Percentiles rank a stretch among this genome's conserved stretches.
These are phyloP conservation scores for Solanum dulcamara DNA, from an alignment of 257 asterid species.

Conservation along the genomic window DNA sequence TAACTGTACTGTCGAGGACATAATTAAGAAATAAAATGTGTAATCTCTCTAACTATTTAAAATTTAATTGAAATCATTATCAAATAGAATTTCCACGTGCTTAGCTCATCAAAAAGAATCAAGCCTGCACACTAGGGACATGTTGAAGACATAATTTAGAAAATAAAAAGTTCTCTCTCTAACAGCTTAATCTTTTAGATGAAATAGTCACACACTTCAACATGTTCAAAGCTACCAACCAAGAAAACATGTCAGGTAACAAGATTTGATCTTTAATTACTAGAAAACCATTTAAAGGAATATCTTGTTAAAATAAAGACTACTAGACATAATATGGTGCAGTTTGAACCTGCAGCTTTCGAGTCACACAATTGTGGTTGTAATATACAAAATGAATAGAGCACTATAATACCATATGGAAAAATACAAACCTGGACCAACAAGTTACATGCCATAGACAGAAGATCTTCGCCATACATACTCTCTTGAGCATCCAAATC, in stretches of 20 bases:
- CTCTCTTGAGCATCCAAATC: slow-evolving; percentile 80
- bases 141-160: not conserved
- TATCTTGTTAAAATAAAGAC: not conserved
- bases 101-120: not conserved
- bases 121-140: not conserved
- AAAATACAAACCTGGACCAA: slow-evolving; percentile 74
- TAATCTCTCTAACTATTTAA: not conserved
- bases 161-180: not conserved
- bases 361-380: not conserved
- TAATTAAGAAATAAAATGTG: not conserved
- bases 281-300: not conserved
- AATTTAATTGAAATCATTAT: not conserved
- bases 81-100: not conserved
- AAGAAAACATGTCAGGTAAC: not conserved
- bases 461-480: slow-evolving; percentile 92
- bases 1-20: not conserved
- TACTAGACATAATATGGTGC: not conserved
- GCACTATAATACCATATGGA: not conserved
- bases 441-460: slow-evolving; percentile 66
- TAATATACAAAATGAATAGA: not conserved
- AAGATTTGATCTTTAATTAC: not conserved
- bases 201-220: not conserved
- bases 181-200: not conserved
- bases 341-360: not conserved
- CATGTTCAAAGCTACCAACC: not conserved